phyloP scores from a whole-genome alignment of 192 early-diverging fungal genomes.

The Martensiomyces pterosporus region DNA sequence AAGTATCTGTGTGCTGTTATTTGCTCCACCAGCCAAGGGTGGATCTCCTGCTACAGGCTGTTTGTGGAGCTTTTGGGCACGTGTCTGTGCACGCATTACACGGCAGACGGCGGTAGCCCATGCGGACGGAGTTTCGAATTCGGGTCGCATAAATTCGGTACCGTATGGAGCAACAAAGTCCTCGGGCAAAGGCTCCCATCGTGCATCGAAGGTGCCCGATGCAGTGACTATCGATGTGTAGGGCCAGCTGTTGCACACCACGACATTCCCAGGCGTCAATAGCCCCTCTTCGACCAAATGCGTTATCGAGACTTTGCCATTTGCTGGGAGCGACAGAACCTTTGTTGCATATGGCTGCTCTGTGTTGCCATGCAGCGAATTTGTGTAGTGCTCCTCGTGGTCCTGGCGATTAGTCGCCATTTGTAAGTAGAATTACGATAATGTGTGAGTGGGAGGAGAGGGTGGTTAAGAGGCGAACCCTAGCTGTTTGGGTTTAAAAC shows the following conservation, averaged over 20 bases:
- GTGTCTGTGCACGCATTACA: slow-evolving; percentile 43
- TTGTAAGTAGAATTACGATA: too few species aligned
- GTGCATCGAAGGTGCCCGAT: slow-evolving; percentile 25
- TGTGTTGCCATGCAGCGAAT: too few species aligned
- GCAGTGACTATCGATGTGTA: slow-evolving; percentile 33
- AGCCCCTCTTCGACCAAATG: slow-evolving; percentile 35
- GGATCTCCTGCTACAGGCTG: too few species aligned
- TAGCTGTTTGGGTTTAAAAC: too few species aligned
- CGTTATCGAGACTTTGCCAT: slow-evolving; percentile 25
- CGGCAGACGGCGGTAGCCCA: slow-evolving; percentile 62
- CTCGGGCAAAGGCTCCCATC: slow-evolving; percentile 25
- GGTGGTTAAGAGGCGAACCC: too few species aligned
- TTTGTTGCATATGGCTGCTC: neutral
- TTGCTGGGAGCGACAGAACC: neutral
- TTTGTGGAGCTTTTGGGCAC: slow-evolving; percentile 7
- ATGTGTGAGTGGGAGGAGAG: too few species aligned
- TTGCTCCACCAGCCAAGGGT: too few species aligned
- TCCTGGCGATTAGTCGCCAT: too few species aligned
- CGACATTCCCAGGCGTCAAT: slow-evolving; percentile 14
- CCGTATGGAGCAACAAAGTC: slow-evolving; percentile 20
- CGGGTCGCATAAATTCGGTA: slow-evolving; percentile 34
- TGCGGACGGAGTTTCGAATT: slow-evolving; percentile 60
- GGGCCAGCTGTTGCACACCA: slow-evolving; percentile 50
- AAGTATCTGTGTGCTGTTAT: too few species aligned
- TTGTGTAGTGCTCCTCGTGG: too few species aligned